Conservation (phyloP, 352 stramenopile species). For the Globisporangium viniferum region DNA sequence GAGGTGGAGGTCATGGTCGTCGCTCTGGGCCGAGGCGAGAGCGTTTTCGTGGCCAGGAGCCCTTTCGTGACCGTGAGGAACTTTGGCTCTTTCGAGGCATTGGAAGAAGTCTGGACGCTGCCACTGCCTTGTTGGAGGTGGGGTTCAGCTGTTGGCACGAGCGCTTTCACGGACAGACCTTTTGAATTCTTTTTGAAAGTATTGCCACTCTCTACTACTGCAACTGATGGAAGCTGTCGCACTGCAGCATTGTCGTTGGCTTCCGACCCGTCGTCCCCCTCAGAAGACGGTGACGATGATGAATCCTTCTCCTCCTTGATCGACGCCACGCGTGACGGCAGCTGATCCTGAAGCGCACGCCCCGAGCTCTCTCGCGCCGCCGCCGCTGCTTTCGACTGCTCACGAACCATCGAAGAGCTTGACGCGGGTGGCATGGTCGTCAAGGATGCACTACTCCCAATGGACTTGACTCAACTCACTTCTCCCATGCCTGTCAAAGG, state of each 20-base stretch:
- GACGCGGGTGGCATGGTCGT: background rate
- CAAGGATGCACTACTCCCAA: background rate
- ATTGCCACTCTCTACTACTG: background rate
- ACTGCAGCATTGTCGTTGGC: background rate
- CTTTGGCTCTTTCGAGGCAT: constrained; percentile 12
- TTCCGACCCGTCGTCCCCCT: background rate
- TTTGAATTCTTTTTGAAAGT: background rate
- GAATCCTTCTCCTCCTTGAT: constrained; percentile 4
- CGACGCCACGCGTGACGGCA: constrained; percentile 1
- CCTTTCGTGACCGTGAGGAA: constrained; percentile 9
- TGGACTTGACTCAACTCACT: background rate
- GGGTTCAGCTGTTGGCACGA: background rate
- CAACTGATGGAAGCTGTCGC: background rate
- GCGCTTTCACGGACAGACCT: background rate
- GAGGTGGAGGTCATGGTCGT: background rate
- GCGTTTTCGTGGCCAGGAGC: constrained; percentile 1
- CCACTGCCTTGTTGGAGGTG: background rate
- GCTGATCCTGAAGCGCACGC: background rate
- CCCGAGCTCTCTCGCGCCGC: background rate
- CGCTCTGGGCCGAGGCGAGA: constrained; percentile 8
- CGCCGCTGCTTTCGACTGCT: background rate
- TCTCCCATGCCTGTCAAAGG: background rate
- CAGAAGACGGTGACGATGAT: constrained; percentile 12
- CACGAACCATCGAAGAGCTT: background rate
- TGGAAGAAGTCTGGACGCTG: background rate